Conservation (phyloP, 495 filamentous ascomycete species). For the Apiosordaria backusii region DNA sequence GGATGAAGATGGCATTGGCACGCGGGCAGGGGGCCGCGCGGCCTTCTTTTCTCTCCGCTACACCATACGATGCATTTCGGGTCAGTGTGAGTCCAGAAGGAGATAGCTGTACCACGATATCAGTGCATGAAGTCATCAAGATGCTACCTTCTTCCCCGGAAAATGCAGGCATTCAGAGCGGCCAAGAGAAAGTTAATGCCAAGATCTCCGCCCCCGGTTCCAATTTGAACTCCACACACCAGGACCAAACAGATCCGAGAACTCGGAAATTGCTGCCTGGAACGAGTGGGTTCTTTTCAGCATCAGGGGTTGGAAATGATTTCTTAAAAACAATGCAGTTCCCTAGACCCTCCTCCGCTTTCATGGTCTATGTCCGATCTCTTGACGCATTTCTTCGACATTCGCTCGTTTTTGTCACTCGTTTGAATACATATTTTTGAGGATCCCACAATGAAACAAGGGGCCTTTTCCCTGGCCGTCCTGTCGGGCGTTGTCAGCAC, state of each 20-base stretch:
- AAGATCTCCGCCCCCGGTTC: background rate
- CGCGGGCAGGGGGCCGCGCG: background rate
- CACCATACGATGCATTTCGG: background rate
- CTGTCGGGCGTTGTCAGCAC: slow-evolving; percentile 7
- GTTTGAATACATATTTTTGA: background rate
- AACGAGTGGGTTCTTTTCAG: background rate
- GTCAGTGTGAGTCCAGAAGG: background rate
- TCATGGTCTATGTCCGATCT: no score
- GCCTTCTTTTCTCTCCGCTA: background rate
- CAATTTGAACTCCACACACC: background rate
- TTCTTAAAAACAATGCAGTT: background rate
- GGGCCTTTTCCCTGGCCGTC: background rate
- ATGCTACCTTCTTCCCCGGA: background rate
- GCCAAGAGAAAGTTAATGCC: background rate
- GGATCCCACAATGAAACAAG: background rate
- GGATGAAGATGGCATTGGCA: background rate
- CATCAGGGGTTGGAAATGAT: background rate
- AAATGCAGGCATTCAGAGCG: background rate
- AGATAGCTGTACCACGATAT: background rate
- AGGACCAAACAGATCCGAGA: background rate
- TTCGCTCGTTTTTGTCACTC: background rate
- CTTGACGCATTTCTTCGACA: background rate
- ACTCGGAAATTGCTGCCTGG: background rate
- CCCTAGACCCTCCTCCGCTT: background rate
- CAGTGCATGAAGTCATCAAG: background rate